phyloP scores from a whole-genome alignment of 1,139 yeast genomes.

The Yamadazyma friedrichii region DNA sequence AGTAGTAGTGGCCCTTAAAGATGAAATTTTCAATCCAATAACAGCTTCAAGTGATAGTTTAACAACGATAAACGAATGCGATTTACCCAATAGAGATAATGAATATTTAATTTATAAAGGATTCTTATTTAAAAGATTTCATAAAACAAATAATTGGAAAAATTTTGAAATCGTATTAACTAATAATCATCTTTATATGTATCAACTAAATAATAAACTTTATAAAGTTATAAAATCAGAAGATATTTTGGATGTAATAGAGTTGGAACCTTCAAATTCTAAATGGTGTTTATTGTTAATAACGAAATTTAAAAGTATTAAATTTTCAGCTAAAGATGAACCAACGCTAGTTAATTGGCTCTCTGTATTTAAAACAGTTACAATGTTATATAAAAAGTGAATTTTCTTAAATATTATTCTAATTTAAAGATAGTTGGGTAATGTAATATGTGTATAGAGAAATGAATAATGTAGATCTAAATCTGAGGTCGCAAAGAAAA shows the following conservation, averaged over 20 bases:
- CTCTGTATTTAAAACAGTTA: slow-evolving; percentile 36
- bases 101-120: slow-evolving; percentile 1
- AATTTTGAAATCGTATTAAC: slow-evolving; percentile 1
- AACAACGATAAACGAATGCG: not conserved
- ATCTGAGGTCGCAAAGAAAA: too few species aligned
- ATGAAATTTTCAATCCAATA: not conserved
- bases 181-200: not conserved
- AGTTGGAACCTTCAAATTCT: slow-evolving; percentile 46
- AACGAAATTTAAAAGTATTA: slow-evolving; percentile 43
- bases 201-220: slow-evolving; percentile 1
- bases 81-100: not conserved
- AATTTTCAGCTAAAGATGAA: slow-evolving; percentile 46
- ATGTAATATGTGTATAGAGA: too few species aligned
- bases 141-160: slow-evolving; percentile 1
- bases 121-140: not conserved
- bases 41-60: not conserved
- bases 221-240: slow-evolving; percentile 22
- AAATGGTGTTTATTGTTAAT: slow-evolving; percentile 46
- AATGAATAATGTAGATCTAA: too few species aligned
- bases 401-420: too few species aligned
- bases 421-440: too few species aligned
- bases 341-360: slow-evolving; percentile 53
- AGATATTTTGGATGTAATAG: slow-evolving; percentile 52
- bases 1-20: not conserved
- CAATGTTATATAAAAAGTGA: slow-evolving; percentile 3